These are phyloP conservation scores for Crotalaria pallida DNA, from an alignment of 306 rosid species.

Conservation along the genomic window DNA sequence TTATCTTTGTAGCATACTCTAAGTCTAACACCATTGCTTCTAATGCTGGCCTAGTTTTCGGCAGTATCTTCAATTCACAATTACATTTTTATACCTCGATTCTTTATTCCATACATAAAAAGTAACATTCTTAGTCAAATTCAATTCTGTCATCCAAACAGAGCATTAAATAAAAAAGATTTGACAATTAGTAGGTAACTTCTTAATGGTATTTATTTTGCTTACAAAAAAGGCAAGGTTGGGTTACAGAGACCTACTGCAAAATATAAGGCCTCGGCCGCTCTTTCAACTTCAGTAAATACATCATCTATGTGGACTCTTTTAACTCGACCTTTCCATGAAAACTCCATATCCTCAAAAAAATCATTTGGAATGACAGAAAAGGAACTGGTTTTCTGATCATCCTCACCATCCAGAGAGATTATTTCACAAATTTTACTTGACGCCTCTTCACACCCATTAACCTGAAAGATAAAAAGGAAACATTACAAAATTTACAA, in stretches of 20 bases:
- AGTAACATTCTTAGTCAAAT: not conserved
- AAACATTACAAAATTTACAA: conserved; percentile 3
- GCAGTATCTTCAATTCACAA: not conserved
- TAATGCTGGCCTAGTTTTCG: not conserved
- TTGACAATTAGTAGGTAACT: not conserved
- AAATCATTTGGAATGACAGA: conserved; percentile 64
- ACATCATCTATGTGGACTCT: conserved; percentile 66
- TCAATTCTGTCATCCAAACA: no score
- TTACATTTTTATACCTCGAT: not conserved
- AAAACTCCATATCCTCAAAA: conserved; percentile 90
- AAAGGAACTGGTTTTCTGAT: conserved; percentile 61
- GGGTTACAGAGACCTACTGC: conserved; percentile 56
- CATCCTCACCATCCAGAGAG: conserved; percentile 60
- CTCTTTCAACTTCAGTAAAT: conserved; percentile 60
- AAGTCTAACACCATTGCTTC: not conserved
- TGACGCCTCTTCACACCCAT: conserved; percentile 64
- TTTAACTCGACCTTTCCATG: conserved; percentile 88
- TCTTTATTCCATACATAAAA: no score
- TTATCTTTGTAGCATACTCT: not conserved
- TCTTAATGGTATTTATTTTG: not conserved
- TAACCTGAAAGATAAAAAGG: conserved; percentile 43
- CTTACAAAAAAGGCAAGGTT: not conserved
- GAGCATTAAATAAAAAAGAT: no score
- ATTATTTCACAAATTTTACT: conserved; percentile 64
- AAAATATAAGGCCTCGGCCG: conserved; percentile 63